These are phyloP conservation scores for Malbranchea cinnamomea DNA, from an alignment of 2,329 filamentous ascomycete species.

Conservation along the genomic window DNA sequence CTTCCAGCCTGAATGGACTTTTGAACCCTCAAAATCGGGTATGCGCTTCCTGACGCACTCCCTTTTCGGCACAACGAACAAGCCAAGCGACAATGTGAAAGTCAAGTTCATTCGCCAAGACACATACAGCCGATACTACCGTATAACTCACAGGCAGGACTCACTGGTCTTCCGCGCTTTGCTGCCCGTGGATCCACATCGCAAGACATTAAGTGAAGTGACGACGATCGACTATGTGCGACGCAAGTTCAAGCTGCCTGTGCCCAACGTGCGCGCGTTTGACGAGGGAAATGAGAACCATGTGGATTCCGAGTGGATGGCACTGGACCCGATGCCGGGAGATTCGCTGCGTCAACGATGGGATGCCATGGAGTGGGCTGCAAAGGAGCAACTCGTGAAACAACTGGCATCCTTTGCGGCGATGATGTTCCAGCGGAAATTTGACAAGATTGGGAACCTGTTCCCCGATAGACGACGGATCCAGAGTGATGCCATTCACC, in stretches of 20 bases:
- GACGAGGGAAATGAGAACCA: conserved; percentile 9
- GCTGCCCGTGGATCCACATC: conserved; percentile 11
- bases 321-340: conserved; percentile 12
- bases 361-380: conserved; percentile 18
- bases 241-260: conserved; percentile 11
- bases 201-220: conserved; percentile 12
- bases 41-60: no score
- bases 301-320: conserved; percentile 16
- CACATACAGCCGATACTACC: no score
- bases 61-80: background rate
- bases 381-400: conserved; percentile 20
- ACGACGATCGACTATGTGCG: conserved; percentile 13
- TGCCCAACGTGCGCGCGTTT: conserved; percentile 10
- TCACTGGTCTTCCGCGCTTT: no score
- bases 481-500: no score
- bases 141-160: no score
- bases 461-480: conserved; percentile 10
- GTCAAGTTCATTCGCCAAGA: no score
- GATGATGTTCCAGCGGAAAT: conserved; percentile 13
- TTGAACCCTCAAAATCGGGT: no score
- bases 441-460: conserved; percentile 17
- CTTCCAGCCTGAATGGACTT: no score
- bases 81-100: no score
- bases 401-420: conserved; percentile 18
- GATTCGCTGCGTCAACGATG: conserved; percentile 6